Evolutionary conservation across 495 filamentous ascomycete genomes (phyloP), one percentile per base, ranked within the genome.

Genomic region (Penicillium daleae): DNA sequence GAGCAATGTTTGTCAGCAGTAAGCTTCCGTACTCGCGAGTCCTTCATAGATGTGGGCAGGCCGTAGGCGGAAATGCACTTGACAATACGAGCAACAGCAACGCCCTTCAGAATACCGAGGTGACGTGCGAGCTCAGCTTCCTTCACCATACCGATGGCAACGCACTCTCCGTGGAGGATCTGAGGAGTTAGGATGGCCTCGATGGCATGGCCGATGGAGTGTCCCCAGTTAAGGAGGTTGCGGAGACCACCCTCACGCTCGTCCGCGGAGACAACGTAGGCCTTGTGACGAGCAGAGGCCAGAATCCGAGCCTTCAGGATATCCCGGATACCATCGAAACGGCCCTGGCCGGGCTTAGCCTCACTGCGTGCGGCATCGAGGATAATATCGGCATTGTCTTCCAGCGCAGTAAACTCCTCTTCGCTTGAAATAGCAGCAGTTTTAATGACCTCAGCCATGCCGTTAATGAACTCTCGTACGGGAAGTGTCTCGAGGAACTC

Each of bases 371-470:
- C 83, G 39, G 92, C 87, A 15, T 83, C 82, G 69, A 97, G 82
- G 32, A 99, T 90, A 7, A 81, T 71, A 32, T 85, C 80, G 2
- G 92, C 92, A 73, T 92, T 91, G 60, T 89, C 81, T 69, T 99
- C 95, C 51, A 99, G 80, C 48, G 87, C 84, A 57, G 89, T 82
- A 74, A 98, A 99, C 70, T 97, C 95, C 15, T 83, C 77, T 73
- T 93, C 91, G 67, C 96, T 85, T 84, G 93, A 98, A 64, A 98
- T 98, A 57, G 94, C 95, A 6, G 95, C 95, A 21, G 95, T 99
- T 86, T 98, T 98, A 71, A 98, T 87, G 59, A 99, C 93, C 79
- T 99, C 95, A 54, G 93, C 95, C 92, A 99, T 97, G 57, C 95
- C 95, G 76, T 99, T 99, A 75, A 98, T 92, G 75, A 99, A 94